Evolutionary conservation across 2,329 filamentous ascomycete genomes (phyloP), one percentile per base, ranked within the genome.

Genomic region (Thermoascus crustaceus): DNA sequence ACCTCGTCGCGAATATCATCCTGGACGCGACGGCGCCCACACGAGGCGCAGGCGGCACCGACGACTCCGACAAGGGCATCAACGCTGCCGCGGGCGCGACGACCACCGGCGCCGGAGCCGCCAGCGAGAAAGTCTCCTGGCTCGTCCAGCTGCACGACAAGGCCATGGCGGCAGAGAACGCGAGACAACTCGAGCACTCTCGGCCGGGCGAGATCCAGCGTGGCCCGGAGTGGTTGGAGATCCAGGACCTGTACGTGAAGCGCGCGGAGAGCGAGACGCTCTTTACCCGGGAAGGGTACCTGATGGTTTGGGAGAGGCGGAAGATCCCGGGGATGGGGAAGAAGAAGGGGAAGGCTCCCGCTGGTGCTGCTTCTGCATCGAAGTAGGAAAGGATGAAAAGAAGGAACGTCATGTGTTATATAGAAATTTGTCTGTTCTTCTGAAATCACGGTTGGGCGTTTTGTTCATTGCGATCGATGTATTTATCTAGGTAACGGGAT

Each of bases 281-380:
- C 46, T 94, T 94, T 54, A 82, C 93, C 0, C 86, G 89, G 34
- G 91, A 98, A 71, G 84, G 84, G 37, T 96, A 96, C 68, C 64
- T 96, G 39, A 93, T 96, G 75, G 78, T 98, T 29, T 96, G 91
- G 91, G 91, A 96, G 68, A 73, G 83, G 60, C 76, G 87, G 61
- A 80, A 75, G 54, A 40, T 48, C 4, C 54, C 56, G 20, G 54
- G 55, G 2, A 48, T 42, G 30, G n/a, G n/a, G n/a, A 64, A 61
- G 39, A 57, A 57, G 35, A 69, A 66, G 48, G 56, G 53, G 6
- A 64, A 59, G 45, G 50, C 45, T 10, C 35, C 47, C 8, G 42
- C 47, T 32, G n/a, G n/a, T n/a, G n/a, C n/a, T n/a, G n/a, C n/a
- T n/a, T n/a, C n/a, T n/a, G n/a, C n/a, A n/a, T n/a, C n/a, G n/a